Base-by-base conservation (phyloP, 2,329 filamentous ascomycete species). In the Fusarium fracticaudum region DNA sequence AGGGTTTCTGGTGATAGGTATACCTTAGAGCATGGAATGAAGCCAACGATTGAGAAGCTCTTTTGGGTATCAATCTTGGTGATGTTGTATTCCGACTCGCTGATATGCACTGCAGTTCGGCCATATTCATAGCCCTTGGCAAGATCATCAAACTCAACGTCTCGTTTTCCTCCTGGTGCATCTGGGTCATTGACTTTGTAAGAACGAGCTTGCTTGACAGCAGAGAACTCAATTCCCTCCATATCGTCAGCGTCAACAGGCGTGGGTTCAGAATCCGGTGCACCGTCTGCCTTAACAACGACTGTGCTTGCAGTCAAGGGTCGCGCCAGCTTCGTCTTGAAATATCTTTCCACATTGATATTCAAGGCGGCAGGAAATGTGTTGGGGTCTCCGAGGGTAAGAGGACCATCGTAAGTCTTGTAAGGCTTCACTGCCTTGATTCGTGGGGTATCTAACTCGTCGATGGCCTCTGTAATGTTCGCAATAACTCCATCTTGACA, bases 51-150 rank as follows among this genome's bases (percentile, higher is more conserved):
- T 8, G 94, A 92, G 65, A 98, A 91, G 13, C 89, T 88, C 67
- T 93, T 91, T 15, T 85, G 83, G 0, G 94, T 96, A 77, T 97
- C 92, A 40, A 98, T 87, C 73, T 93, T 95, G n/a, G 94, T 97
- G 65, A 98, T 91, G 75, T 95, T 94, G 80, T 92, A 89, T 77
- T 99, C 96, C 1, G 93, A 93, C 76, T 95, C 92, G 74, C 91
- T 94, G 75, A 99, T 98, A 75, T 93, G 92, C 3, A 99, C 96
- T 6, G 94, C 94, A 1, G 96, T 98, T 64, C 95, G 90, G 51
- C 96, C 96, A 80, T 99, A 99, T 79, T 94, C 92, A 79, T 96
- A 99, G 0, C 96, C 96, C 81, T 95, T 97, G n/a, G 94, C 94
- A 43, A 99, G 87, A 22, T 94, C 90, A 20, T 97, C 95, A 66